Percentiles rank a stretch among this genome's conserved stretches.
Evolutionary conservation across 345 rosid genomes (phyloP).

Genomic region (Eucalyptus regnans): DNA sequence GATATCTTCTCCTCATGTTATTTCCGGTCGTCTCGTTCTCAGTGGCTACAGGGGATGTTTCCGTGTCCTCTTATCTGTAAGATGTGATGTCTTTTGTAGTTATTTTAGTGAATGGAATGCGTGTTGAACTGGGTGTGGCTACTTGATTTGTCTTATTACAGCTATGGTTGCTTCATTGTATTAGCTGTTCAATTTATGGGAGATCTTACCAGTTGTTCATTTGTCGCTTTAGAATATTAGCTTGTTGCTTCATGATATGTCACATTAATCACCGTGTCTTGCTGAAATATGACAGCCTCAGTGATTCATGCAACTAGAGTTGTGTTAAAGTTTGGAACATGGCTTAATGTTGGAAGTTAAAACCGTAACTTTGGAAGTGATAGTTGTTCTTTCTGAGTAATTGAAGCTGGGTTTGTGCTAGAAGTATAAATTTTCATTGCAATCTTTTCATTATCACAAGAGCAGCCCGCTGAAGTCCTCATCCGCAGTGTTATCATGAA

Average conservation of each 20-base stretch:
- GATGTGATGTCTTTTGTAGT: neutral
- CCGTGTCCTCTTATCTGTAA: neutral
- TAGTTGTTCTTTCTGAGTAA: neutral
- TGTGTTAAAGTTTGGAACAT: neutral
- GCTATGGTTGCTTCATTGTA: neutral
- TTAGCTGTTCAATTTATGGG: neutral
- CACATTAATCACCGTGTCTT: neutral
- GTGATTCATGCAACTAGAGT: neutral
- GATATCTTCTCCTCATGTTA: neutral
- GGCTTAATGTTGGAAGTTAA: neutral
- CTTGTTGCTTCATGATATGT: neutral
- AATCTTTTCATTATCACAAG: neutral
- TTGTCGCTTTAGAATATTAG: neutral
- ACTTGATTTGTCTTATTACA: neutral
- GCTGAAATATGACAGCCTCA: neutral
- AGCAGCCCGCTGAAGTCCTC: neutral
- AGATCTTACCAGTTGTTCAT: neutral
- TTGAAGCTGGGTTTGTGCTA: neutral
- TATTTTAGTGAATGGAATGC: neutral
- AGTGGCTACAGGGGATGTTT: neutral
- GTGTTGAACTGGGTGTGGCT: neutral
- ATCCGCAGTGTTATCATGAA: neutral
- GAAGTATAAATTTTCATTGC: neutral
- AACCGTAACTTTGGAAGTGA: neutral
- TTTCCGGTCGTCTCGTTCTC: neutral